Base-by-base conservation (phyloP, 2,329 filamentous ascomycete genomes). In the Fusarium metavorans region DNA sequence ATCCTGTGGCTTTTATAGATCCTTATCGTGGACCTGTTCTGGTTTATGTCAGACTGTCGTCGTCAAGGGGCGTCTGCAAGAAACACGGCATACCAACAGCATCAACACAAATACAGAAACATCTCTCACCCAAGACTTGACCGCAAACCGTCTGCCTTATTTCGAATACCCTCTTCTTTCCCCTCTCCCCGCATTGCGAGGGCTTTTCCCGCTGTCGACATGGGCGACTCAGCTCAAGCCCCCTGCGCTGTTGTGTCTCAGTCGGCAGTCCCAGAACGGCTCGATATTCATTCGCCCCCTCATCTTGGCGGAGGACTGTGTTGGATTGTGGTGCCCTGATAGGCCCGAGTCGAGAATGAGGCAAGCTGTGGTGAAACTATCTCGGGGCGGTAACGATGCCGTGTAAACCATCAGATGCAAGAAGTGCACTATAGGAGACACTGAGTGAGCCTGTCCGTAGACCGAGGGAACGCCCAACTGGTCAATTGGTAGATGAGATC, bases 281-380 rank as follows among this genome's bases (percentile, higher is more conserved):
- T 58, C 20, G 60, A 64, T 67, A 62, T 25, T 48, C 37, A 58
- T 56, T 39, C 37, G 7, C 68, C 66, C 65, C 72, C 72, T 75
- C 72, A 67, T 52, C 66, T 73, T 75, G 62, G 72, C 63, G 57
- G 48, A 58, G 48, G 41, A 57, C 45, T 70, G 57, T 74, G 68
- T 60, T 60, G n/a, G 34, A 43, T 68, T 66, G 20, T 48, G 41
- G 27, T 62, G 50, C 41, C 45, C 50, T 73, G 72, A 75, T 74
- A 74, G 72, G 72, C 20, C 39, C 48, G 27, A 59, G n/a, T 59
- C 27, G 23, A 70, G 56, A 39, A 62, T 20, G 56, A 67, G 56
- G 48, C 23, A 67, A 35, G 59, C 63, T 67, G 59, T 54, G 69
- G 72, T 74, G 72, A 74, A 73, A 74, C 72, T 70, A 65, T 32